Evolutionary conservation across 1,284 basidiomycete genomes (phyloP).

Genomic region (Ceratobasidium sp.): DNA sequence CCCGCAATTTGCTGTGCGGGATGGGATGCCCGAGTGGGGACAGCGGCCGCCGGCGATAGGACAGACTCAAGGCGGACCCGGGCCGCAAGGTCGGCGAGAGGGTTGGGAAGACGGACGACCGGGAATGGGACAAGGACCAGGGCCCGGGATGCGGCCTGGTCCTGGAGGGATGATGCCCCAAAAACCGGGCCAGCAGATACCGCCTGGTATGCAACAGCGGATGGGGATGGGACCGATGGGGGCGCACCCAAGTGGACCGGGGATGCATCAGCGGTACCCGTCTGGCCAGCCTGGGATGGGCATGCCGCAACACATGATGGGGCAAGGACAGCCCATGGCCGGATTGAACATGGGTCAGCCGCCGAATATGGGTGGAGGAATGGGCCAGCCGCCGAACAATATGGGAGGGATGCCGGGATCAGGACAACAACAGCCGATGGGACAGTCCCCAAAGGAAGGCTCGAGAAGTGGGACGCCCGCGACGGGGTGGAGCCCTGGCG

Average conservation of each 20-base stretch:
- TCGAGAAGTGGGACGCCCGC: conserved; percentile 15
- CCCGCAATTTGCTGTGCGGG: neutral
- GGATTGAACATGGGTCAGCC: neutral
- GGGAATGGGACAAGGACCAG: neutral
- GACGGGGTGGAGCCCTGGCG: neutral
- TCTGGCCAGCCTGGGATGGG: conserved; percentile 10
- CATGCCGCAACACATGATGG: conserved; percentile 8
- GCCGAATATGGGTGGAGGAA: conserved; percentile 1
- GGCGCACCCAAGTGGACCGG: neutral
- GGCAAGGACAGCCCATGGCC: neutral
- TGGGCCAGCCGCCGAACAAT: conserved; percentile 14
- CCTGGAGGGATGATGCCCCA: neutral
- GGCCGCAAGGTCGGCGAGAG: neutral
- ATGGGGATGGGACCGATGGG: neutral
- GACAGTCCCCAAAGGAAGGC: conserved; percentile 22
- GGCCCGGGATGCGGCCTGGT: conserved; percentile 14
- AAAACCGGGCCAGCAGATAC: conserved; percentile 5
- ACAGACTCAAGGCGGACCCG: neutral
- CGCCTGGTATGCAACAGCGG: conserved; percentile 5
- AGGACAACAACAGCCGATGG: neutral
- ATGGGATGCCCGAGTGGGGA: conserved; percentile 24
- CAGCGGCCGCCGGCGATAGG: neutral
- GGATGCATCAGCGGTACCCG: conserved; percentile 2
- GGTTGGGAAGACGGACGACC: conserved; percentile 15
- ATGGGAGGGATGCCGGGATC: conserved; percentile 13